Evolutionary conservation across 1,284 basidiomycete species (phyloP).

Genomic region (Cryptococcus sp.): DNA sequence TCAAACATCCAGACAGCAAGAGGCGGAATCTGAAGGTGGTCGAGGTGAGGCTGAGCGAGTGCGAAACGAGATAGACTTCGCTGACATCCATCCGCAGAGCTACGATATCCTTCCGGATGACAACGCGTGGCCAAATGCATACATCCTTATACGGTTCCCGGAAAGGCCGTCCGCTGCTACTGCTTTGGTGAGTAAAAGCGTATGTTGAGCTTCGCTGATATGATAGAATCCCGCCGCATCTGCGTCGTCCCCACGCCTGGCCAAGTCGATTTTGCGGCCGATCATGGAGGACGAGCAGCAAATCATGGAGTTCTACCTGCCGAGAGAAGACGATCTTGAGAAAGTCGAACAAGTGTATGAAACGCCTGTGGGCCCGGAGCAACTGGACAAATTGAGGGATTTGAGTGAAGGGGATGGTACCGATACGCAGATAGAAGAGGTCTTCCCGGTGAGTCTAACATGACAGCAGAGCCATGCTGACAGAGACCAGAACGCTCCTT

Average conservation of each 20-base stretch:
- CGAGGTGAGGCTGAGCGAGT: slow-evolving; percentile 56
- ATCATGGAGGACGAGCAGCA: slow-evolving; percentile 78
- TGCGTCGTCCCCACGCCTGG: slow-evolving; percentile 59
- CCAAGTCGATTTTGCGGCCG: slow-evolving; percentile 81
- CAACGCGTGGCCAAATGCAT: slow-evolving; percentile 85
- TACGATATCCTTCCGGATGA: slow-evolving; percentile 85
- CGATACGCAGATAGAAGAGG: slow-evolving; percentile 32
- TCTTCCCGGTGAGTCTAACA: slow-evolving; percentile 33
- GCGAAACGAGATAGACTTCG: not conserved
- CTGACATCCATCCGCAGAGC: slow-evolving; percentile 37
- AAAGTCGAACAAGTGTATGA: slow-evolving; percentile 28
- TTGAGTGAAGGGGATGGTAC: slow-evolving; percentile 24
- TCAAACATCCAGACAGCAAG: slow-evolving; percentile 67
- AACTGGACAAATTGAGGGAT: slow-evolving; percentile 21
- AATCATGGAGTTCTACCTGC: slow-evolving; percentile 85
- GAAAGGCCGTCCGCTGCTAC: slow-evolving; percentile 75
- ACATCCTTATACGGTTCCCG: slow-evolving; percentile 83
- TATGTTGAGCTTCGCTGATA: slow-evolving; percentile 3
- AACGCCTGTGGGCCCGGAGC: slow-evolving; percentile 27
- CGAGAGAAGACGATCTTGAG: slow-evolving; percentile 67
- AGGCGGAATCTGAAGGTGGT: slow-evolving; percentile 75
- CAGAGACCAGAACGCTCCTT: slow-evolving; percentile 33
- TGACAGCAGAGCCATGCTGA: not conserved
- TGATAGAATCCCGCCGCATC: slow-evolving; percentile 64
- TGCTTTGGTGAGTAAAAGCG: slow-evolving; percentile 61